Percentiles rank a stretch among this genome's conserved stretches.
These are phyloP conservation scores for Clonostachys chloroleuca DNA, from an alignment of 2,329 filamentous ascomycete species.

Conservation along the genomic window DNA sequence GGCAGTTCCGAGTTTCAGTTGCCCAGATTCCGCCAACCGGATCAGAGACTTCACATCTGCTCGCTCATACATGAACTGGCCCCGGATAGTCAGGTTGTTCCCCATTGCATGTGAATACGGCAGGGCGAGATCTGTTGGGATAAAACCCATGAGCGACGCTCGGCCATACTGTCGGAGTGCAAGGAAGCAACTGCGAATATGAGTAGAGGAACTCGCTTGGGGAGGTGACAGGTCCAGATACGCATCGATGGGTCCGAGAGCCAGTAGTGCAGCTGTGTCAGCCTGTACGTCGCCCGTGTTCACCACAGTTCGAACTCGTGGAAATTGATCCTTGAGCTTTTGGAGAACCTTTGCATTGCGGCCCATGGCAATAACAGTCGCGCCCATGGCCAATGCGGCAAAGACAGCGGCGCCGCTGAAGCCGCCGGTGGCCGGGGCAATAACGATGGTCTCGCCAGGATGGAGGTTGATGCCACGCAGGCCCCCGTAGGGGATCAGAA, in stretches of 20 bases:
- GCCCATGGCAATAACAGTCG: slow-evolving; percentile 46
- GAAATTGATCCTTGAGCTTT: slow-evolving; percentile 12
- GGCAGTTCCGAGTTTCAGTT: slow-evolving; percentile 7
- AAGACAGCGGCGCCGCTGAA: slow-evolving; percentile 43
- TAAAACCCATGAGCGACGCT: slow-evolving; percentile 12
- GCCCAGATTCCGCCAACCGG: slow-evolving; percentile 29
- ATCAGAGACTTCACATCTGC: slow-evolving; percentile 24
- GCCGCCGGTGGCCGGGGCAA: slow-evolving; percentile 43
- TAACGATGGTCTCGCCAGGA: slow-evolving; percentile 41
- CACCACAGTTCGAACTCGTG: slow-evolving; percentile 19
- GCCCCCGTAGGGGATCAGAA: slow-evolving; percentile 37
- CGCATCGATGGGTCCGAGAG: slow-evolving; percentile 22
- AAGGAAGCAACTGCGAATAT: not conserved
- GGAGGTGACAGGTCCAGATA: slow-evolving; percentile 41
- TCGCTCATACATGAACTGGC: slow-evolving; percentile 33
- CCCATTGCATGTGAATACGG: slow-evolving; percentile 19
- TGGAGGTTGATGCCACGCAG: slow-evolving; percentile 32
- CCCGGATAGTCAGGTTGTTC: slow-evolving; percentile 24
- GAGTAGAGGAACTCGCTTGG: slow-evolving; percentile 7
- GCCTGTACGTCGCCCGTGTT: slow-evolving; percentile 31
- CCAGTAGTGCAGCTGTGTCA: slow-evolving; percentile 22
- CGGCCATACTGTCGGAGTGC: slow-evolving; percentile 20
- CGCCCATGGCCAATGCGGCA: slow-evolving; percentile 44
- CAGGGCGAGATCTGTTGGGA: slow-evolving; percentile 11
- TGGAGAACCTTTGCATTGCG: slow-evolving; percentile 29